phyloP scores from a whole-genome alignment of 805 yeast species.

The Clavispora phyllophila region DNA sequence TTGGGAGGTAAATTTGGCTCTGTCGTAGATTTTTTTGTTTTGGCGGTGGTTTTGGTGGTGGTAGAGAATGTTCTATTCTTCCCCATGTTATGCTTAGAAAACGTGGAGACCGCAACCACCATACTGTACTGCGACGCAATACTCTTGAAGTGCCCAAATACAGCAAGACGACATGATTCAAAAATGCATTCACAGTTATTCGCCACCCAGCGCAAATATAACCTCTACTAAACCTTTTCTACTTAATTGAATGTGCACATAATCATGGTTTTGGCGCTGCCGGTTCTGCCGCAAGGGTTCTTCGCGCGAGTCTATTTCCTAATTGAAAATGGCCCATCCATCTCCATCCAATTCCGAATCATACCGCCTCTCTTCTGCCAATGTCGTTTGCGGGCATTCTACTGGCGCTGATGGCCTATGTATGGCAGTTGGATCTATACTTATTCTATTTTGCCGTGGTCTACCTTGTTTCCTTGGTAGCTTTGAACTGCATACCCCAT shows the following conservation, averaged over 20 bases:
- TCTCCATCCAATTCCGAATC: not conserved
- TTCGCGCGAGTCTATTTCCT: not conserved
- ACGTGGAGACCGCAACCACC: too few species aligned
- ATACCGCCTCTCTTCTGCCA: not conserved
- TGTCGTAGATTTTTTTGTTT: too few species aligned
- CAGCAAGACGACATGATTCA: too few species aligned
- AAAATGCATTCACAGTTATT: too few species aligned
- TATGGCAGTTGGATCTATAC: not conserved
- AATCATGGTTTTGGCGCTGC: not conserved
- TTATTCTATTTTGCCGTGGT: not conserved
- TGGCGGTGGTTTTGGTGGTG: too few species aligned
- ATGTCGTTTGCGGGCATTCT: not conserved
- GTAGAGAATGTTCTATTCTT: too few species aligned
- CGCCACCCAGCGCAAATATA: too few species aligned
- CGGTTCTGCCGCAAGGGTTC: not conserved
- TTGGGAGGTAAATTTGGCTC: too few species aligned
- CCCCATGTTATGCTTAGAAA: too few species aligned
- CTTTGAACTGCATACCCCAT: conserved; percentile 10
- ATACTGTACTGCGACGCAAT: too few species aligned
- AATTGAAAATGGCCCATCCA: not conserved
- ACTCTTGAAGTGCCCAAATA: too few species aligned
- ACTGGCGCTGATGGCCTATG: not conserved
- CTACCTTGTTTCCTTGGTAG: not conserved
- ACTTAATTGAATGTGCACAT: not conserved
- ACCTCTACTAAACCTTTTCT: too few species aligned